Evolutionary conservation across 2,329 filamentous ascomycete genomes (phyloP), one percentile per base, ranked within the genome.

Genomic region (Colletotrichum lentis): DNA sequence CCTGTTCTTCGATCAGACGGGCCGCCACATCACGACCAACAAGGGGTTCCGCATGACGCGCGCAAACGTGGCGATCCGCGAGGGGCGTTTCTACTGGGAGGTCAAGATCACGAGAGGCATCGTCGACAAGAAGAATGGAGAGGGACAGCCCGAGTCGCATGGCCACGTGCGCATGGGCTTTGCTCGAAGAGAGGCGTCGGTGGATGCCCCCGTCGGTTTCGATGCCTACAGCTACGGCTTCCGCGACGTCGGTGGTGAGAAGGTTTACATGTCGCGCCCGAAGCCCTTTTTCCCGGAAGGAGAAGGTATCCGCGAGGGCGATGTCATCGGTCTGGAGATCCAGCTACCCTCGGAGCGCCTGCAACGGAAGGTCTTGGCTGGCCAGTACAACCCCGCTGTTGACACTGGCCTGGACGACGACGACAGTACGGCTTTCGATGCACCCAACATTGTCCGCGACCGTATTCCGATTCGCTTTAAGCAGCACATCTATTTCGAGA

Each of bases 391-490:
- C 75, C 93, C 93, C 1, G 89, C 92, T 3, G 88, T 94, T 1
- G 94, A 97, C 74, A 76, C 87, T 1, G 80, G 84, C 47, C 86
- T 90, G 71, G 88, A 90, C 52, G 83, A 86, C 52, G 83, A 86
- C 5, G 79, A 82, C 11, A 78, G 82, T 20, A 77, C 82, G 3
- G 83, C 85, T 0, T 84, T 86, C n/a, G 85, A 87, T 69, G 86
- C 86, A 0, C 81, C 88, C 18, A 96, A 98, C 77, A 91, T 98
- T 70, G 92, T 99, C 68, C 93, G 96, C 70, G 96, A 99, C 78
- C 92, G 96, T 56, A 93, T 97, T 52, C 94, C 96, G 1, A 97
- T 98, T 72, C 90, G 94, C 11, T 96, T 97, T 83, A 97, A 97
- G 79, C 89, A 91, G 49, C 93, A 96, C 77, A 91, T 94, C 61